These are phyloP conservation scores for Discostella stelligera DNA, from an alignment of 352 stramenopile species.

Conservation along the genomic window DNA sequence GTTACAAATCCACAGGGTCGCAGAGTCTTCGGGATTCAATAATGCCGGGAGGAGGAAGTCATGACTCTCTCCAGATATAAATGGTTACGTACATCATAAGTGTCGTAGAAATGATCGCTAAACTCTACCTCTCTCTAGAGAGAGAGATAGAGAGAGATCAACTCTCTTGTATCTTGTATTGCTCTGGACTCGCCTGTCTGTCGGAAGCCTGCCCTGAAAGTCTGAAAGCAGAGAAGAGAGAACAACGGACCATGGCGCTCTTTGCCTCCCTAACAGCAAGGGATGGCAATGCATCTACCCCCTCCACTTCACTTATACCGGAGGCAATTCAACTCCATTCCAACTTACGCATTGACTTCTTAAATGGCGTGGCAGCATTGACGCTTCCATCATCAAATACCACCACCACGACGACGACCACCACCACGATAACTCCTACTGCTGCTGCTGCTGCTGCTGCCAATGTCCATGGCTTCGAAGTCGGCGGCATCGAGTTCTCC, in stretches of 20 bases:
- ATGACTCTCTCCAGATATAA: too few relatives aligned
- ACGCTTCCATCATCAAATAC: not conserved
- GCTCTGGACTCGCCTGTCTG: too few relatives aligned
- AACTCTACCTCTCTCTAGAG: too few relatives aligned
- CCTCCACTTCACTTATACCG: conserved; percentile 24
- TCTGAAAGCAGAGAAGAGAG: not conserved
- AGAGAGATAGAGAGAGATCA: too few relatives aligned
- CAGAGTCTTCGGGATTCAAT: too few relatives aligned
- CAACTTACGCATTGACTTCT: conserved; percentile 32
- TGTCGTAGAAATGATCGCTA: too few relatives aligned
- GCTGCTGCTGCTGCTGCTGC: too few relatives aligned
- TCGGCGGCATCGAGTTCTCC: not conserved
- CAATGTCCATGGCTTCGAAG: not conserved
- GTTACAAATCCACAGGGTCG: too few relatives aligned
- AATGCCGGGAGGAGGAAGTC: too few relatives aligned
- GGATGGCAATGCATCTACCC: not conserved
- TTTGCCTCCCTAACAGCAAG: conserved; percentile 25
- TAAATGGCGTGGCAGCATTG: conserved; percentile 11
- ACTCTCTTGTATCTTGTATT: too few relatives aligned
- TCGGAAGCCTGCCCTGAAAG: too few relatives aligned
- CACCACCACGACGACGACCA: not conserved
- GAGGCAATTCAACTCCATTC: conserved; percentile 46
- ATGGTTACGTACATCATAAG: too few relatives aligned
- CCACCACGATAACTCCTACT: not conserved
- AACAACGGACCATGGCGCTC: conserved; percentile 17